Conservation (phyloP, 2,329 filamentous ascomycete genomes). For the Fusarium stilboides region DNA sequence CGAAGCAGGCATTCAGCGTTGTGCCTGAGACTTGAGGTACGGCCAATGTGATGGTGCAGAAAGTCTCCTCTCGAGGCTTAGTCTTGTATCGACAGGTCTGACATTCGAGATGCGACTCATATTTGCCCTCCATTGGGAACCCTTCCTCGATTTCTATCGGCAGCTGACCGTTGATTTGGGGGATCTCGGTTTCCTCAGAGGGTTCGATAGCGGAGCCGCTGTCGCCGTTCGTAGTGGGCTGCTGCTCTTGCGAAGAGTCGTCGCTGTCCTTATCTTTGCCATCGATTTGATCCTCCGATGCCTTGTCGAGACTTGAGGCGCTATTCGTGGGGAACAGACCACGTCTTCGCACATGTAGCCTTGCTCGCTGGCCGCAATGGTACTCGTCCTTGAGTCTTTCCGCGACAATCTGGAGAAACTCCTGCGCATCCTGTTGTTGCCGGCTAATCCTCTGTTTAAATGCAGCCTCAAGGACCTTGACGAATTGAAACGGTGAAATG, state of each 20-base stretch:
- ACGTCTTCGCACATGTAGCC: slow-evolving; percentile 67
- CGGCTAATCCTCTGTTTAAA: slow-evolving; percentile 93
- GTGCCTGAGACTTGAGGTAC: slow-evolving; percentile 89
- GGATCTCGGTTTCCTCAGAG: slow-evolving; percentile 41
- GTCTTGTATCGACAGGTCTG: slow-evolving; percentile 91
- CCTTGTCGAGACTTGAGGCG: slow-evolving; percentile 26
- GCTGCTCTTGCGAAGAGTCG: slow-evolving; percentile 27
- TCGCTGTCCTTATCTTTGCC: slow-evolving; percentile 30
- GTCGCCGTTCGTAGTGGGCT: slow-evolving; percentile 21
- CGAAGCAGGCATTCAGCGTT: slow-evolving; percentile 89
- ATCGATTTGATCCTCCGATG: slow-evolving; percentile 45
- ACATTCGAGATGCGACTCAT: slow-evolving; percentile 97
- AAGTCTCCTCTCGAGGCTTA: slow-evolving; percentile 84
- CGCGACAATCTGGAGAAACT: slow-evolving; percentile 94
- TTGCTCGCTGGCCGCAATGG: slow-evolving; percentile 83
- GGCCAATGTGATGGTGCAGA: slow-evolving; percentile 92
- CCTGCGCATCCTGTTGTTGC: slow-evolving; percentile 97
- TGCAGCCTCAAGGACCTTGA: slow-evolving; percentile 84
- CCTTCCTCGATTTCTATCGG: slow-evolving; percentile 72
- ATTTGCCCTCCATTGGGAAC: slow-evolving; percentile 92
- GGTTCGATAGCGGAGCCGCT: slow-evolving; percentile 46
- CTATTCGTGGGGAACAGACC: slow-evolving; percentile 34
- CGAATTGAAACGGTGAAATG: slow-evolving; percentile 88
- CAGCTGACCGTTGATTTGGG: slow-evolving; percentile 43
- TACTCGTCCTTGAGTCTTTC: slow-evolving; percentile 96